Evolutionary conservation across 1,284 basidiomycete genomes (phyloP), one percentile per base, ranked within the genome.

Genomic region (Meira nashicola): DNA sequence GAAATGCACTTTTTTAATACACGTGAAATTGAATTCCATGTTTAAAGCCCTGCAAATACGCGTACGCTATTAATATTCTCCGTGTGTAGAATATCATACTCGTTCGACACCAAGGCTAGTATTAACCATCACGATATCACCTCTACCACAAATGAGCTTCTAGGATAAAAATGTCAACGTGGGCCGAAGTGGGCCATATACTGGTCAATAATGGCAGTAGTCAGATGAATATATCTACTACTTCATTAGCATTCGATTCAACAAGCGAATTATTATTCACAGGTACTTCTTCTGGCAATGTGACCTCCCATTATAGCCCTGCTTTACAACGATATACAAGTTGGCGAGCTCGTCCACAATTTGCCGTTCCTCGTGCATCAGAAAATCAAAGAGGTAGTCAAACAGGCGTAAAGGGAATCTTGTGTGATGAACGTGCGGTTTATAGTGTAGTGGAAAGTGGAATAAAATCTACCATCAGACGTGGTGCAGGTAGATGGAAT

Each of bases 201-300:
- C 65, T 60, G 55, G 67, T 67, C 51, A 44, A 67, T 55, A 68
- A 67, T 53, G 65, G 64, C 44, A 64, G 67, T 41, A n/a, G n/a
- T n/a, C n/a, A n/a, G n/a, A 62, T 73, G 47, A 72, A 68, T 56
- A 59, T 67, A 15, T 68, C 63, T 41, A 66, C 77, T 50, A 67
- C 67, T 5, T 59, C 73, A 11, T 63, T 96, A 60, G 84, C 86
- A 2, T 92, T 97, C 76, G 93, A 97, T 80, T 88, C 90, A 6
- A 87, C 89, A 44, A 88, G 89, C 1, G 92, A 96, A 79, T 85
- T 89, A 12, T 81, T 97, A 39, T 95, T 92, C 92, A 83, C 88
- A 50, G 93, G 92, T 47, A 84, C 85, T 17, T 85, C 86, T 55
- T 80, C 84, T 40, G 93, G 94, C 7, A 82, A 83, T 63, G 83